These are phyloP conservation scores for Mycena venus DNA, from an alignment of 768 basidiomycete genomes.

Conservation along the genomic window DNA sequence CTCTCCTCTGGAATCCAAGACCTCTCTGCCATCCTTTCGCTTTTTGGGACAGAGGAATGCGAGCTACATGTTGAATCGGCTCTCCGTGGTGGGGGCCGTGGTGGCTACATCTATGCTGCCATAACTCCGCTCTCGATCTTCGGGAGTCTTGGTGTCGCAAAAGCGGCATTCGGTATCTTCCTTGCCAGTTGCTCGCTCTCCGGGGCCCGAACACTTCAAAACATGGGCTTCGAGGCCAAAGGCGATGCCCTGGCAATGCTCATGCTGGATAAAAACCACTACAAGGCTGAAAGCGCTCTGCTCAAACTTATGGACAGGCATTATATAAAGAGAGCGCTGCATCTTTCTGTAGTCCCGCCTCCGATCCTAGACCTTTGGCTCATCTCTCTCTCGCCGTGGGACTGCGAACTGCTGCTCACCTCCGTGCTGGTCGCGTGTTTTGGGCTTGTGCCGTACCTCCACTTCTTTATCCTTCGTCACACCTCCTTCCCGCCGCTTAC, in stretches of 20 bases:
- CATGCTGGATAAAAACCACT: neutral
- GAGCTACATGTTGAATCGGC: conserved; percentile 9
- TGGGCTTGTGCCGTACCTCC: neutral
- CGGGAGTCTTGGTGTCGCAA: neutral
- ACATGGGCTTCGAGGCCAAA: conserved; percentile 6
- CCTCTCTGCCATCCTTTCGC: neutral
- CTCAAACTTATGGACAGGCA: neutral
- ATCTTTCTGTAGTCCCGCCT: neutral
- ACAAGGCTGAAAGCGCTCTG: neutral
- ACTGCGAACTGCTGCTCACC: neutral
- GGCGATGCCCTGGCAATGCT: neutral
- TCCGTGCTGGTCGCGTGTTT: neutral
- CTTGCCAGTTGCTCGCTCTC: neutral
- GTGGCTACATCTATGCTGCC: conserved; percentile 3
- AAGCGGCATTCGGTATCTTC: neutral
- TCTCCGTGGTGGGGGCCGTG: neutral
- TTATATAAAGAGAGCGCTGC: neutral
- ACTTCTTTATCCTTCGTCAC: neutral
- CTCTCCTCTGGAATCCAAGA: conserved; percentile 8
- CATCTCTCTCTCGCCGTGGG: neutral
- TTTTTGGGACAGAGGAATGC: conserved; percentile 5
- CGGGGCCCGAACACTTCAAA: neutral
- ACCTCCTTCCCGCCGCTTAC: neutral
- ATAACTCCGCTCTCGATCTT: neutral
- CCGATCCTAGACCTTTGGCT: too few species aligned